A percentile compares a stretch with the other conserved stretches of the same genome.
These are phyloP conservation scores for Cladosporium sp. DNA, from an alignment of 2,329 filamentous ascomycete species.

Conservation along the genomic window DNA sequence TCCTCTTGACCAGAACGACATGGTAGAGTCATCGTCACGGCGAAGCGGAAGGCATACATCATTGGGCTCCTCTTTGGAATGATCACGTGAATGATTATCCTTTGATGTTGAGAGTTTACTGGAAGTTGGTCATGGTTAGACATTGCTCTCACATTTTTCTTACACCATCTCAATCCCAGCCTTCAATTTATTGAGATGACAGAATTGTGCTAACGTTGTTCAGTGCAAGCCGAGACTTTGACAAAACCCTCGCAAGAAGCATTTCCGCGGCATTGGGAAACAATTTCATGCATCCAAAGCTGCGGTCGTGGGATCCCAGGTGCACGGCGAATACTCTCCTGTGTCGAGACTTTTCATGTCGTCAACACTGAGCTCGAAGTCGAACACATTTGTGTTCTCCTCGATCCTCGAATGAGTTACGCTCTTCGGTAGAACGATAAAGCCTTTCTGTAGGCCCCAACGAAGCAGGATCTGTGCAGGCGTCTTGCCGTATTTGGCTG, in stretches of 20 bases:
- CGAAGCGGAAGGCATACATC: not conserved
- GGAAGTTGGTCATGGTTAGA: not conserved
- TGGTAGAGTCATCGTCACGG: not conserved
- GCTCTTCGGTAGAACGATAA: conserved; percentile 63
- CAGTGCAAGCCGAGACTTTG: not conserved
- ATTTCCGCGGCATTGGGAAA: not conserved
- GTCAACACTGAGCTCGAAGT: conserved; percentile 59
- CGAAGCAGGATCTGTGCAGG: conserved; percentile 59
- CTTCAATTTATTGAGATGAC: not conserved
- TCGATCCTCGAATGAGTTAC: conserved; percentile 60
- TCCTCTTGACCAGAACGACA: not conserved
- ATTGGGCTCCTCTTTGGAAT: not conserved
- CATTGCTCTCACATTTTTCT: not conserved
- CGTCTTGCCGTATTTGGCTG: conserved; percentile 59
- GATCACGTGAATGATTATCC: not conserved
- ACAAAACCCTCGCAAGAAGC: not conserved
- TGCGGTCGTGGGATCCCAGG: conserved; percentile 57
- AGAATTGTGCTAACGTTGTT: not conserved
- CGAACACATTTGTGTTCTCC: conserved; percentile 60
- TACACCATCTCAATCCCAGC: not conserved
- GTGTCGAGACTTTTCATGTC: conserved; percentile 60
- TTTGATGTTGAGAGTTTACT: not conserved
- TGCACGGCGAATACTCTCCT: conserved; percentile 56
- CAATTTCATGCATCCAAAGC: conserved; percentile 21
- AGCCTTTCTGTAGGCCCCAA: conserved; percentile 64